Evolutionary conservation across 2,329 filamentous ascomycete species (phyloP).

Genomic region (Xylaria sp.): DNA sequence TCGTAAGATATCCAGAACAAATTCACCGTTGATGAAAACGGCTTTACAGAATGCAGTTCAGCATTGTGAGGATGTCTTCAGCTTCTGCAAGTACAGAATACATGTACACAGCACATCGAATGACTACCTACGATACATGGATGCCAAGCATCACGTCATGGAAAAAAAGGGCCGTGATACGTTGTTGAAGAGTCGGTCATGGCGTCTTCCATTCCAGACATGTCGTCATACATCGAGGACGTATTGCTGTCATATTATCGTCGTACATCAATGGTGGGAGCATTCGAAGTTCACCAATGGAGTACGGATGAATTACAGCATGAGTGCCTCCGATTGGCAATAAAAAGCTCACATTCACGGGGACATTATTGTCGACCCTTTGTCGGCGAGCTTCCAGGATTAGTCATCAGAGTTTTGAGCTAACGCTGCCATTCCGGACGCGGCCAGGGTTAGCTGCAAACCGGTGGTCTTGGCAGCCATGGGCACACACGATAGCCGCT

Average conservation of each 20-base stretch:
- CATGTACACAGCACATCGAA: background rate
- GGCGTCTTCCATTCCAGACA: conserved; percentile 9
- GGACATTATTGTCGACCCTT: too few species aligned
- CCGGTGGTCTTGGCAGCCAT: conserved; percentile 13
- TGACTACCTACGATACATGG: conserved; percentile 11
- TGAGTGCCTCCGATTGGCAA: too few species aligned
- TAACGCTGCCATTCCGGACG: background rate
- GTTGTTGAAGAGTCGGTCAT: conserved; percentile 1
- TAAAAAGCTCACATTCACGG: too few species aligned
- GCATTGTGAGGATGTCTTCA: too few species aligned
- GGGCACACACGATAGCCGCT: conserved; percentile 1
- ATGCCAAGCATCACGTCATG: conserved; percentile 18
- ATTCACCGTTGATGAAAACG: too few species aligned
- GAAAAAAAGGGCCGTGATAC: background rate
- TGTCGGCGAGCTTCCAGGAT: too few species aligned
- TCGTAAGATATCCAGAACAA: too few species aligned
- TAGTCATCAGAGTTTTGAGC: background rate
- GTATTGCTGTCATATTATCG: background rate
- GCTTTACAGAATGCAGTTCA: too few species aligned
- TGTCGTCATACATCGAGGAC: conserved; percentile 12
- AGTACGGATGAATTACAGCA: too few species aligned
- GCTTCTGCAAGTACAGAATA: too few species aligned
- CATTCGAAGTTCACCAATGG: too few species aligned
- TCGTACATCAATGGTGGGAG: too few species aligned
- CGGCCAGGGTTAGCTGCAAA: conserved; percentile 10